A percentile compares a stretch with the other conserved stretches of the same genome.
These are phyloP conservation scores for Mycena vulgaris DNA, from an alignment of 768 basidiomycete species.

Conservation along the genomic window DNA sequence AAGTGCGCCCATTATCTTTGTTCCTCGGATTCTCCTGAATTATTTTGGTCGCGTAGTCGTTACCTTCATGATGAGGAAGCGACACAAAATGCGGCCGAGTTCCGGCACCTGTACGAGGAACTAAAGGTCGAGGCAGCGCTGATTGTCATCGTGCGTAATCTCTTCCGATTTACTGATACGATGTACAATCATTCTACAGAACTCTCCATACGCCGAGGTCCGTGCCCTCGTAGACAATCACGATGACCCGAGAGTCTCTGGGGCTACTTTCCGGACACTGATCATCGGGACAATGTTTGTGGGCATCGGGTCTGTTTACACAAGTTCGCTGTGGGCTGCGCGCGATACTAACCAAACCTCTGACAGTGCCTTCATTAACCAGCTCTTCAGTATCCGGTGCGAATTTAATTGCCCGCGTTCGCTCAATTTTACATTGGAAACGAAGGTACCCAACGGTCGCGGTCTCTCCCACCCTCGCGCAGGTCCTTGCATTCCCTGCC, in stretches of 20 bases:
- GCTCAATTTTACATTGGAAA: too few relatives aligned
- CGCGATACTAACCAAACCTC: neutral
- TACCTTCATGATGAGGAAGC: constrained; percentile 37
- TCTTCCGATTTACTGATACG: neutral
- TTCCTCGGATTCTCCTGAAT: neutral
- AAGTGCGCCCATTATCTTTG: constrained; percentile 1
- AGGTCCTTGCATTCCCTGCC: constrained; percentile 63
- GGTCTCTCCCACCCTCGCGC: constrained; percentile 54
- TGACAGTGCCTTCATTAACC: constrained; percentile 47
- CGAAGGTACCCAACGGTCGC: constrained; percentile 39
- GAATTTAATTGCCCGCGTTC: neutral
- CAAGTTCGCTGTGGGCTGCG: too few relatives aligned
- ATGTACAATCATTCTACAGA: constrained; percentile 18
- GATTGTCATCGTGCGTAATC: constrained; percentile 39
- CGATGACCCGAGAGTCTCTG: constrained; percentile 68
- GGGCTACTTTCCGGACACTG: constrained; percentile 67
- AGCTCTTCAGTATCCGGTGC: constrained; percentile 49
- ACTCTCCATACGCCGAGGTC: constrained; percentile 76
- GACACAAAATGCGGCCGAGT: constrained; percentile 35
- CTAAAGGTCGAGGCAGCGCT: constrained; percentile 47
- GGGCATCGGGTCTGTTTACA: constrained; percentile 10
- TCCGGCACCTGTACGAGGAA: constrained; percentile 41
- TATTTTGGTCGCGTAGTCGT: constrained; percentile 16
- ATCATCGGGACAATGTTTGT: constrained; percentile 49
- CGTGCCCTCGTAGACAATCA: constrained; percentile 71